Percentiles rank a stretch among this genome's conserved stretches.
Conservation (phyloP, 2,329 filamentous ascomycete species). For the Ophiostoma montium region DNA sequence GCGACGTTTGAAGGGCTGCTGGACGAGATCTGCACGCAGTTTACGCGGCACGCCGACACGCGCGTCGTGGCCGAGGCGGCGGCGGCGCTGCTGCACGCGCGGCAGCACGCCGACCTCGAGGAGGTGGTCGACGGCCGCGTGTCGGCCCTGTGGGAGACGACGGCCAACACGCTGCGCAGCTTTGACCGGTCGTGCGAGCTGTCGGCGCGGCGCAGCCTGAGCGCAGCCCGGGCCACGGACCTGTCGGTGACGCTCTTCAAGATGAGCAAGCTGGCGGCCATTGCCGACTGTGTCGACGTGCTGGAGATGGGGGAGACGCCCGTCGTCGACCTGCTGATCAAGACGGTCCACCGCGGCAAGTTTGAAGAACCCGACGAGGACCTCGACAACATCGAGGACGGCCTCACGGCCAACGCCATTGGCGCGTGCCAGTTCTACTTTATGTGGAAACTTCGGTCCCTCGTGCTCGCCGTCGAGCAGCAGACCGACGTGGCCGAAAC, state of each 20-base stretch:
- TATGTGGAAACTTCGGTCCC: slow-evolving; percentile 70
- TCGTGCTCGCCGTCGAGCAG: slow-evolving; percentile 40
- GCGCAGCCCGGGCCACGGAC: slow-evolving; percentile 49
- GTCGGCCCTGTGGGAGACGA: slow-evolving; percentile 73
- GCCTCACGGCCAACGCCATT: slow-evolving; percentile 61
- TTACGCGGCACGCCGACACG: slow-evolving; percentile 80
- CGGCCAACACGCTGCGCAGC: slow-evolving; percentile 56
- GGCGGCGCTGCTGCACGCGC: slow-evolving; percentile 68
- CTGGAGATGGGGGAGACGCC: slow-evolving; percentile 50
- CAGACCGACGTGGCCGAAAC: slow-evolving; percentile 40
- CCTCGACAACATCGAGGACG: slow-evolving; percentile 64
- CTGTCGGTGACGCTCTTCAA: slow-evolving; percentile 63
- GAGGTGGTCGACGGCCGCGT: slow-evolving; percentile 74
- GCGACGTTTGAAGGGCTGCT: slow-evolving; percentile 67
- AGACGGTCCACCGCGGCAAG: slow-evolving; percentile 60
- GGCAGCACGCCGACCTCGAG: slow-evolving; percentile 74
- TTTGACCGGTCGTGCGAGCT: slow-evolving; percentile 60
- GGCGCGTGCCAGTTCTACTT: slow-evolving; percentile 76
- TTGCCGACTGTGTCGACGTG: slow-evolving; percentile 62
- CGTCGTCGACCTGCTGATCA: slow-evolving; percentile 55
- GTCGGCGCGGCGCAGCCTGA: slow-evolving; percentile 54
- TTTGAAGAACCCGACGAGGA: slow-evolving; percentile 55
- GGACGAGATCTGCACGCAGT: slow-evolving; percentile 88
- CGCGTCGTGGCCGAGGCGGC: slow-evolving; percentile 74
- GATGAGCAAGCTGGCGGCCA: slow-evolving; percentile 64